Evolutionary conservation across 2,329 filamentous ascomycete species (phyloP).

Genomic region (Penicillium griseofulvum): DNA sequence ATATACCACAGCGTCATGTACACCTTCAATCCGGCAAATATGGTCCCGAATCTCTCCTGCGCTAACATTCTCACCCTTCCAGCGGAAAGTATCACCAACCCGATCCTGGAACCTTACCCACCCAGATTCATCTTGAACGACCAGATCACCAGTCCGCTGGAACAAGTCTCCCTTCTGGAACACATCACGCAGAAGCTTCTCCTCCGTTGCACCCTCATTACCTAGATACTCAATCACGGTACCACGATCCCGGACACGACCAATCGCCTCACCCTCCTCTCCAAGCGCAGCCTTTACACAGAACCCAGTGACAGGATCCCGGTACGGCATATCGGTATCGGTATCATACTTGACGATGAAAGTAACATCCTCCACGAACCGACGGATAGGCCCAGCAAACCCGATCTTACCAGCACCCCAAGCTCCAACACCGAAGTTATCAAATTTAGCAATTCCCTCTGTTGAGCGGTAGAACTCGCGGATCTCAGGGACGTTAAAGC

Average conservation of each 20-base stretch:
- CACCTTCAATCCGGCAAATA: conserved; percentile 41
- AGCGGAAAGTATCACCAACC: conserved; percentile 41
- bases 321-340: conserved; percentile 42
- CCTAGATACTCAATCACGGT: conserved; percentile 45
- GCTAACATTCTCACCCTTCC: conserved; percentile 49
- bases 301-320: conserved; percentile 47
- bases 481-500: conserved; percentile 47
- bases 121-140: conserved; percentile 41
- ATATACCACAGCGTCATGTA: conserved; percentile 47
- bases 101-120: conserved; percentile 49
- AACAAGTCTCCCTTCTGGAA: conserved; percentile 48
- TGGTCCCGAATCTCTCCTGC: conserved; percentile 48
- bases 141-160: conserved; percentile 47
- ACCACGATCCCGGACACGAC: conserved; percentile 40
- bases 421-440: conserved; percentile 43
- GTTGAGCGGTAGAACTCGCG: conserved; percentile 51
- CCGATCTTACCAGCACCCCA: conserved; percentile 47
- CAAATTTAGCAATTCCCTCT: conserved; percentile 47
- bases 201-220: conserved; percentile 44
- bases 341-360: conserved; percentile 46
- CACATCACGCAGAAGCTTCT: conserved; percentile 46
- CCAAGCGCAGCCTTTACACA: conserved; percentile 38
- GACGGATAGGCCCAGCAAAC: conserved; percentile 42
- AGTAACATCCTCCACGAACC: conserved; percentile 43
- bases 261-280: conserved; percentile 48